Evolutionary conservation across 75 land plant genomes (phyloP), one percentile per base, ranked within the genome.

Genomic region (Pinus taeda): DNA sequence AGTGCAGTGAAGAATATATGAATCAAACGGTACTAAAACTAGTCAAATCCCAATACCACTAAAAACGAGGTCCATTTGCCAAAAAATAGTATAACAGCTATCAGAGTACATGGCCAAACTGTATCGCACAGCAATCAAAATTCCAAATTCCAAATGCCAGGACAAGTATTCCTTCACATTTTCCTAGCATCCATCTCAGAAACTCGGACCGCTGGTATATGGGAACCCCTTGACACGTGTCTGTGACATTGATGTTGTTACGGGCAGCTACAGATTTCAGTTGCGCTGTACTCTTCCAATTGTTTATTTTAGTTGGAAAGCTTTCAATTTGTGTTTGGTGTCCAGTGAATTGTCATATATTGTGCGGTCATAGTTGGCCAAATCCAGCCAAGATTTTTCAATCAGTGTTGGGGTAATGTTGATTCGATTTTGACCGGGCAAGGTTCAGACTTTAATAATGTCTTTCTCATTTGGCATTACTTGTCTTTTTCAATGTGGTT

Each of bases 211-310:
- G 55, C 12, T 49, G 55, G 55, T 49, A 9, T 1, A 11, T 49
- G 12, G 55, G 11, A 49, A 9, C 55, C 55, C 55, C 55, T 49
- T 49, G 72, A 69, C 72, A 69, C 72, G 17, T 39, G 72, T 36
- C 72, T 20, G 72, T 69, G 49, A 69, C 72, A 8, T 42, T 37
- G 42, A 45, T 20, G 39, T 69, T 69, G 72, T 69, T 69, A 69
- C 53, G 72, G 53, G 53, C 72, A 0, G 49, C 42, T 42, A 21
- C 72, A 39, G 55, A 21, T 39, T 69, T 69, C 49, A 20, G 72
- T 69, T 39, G 22, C 72, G 33, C 69, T 65, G 69, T 65, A 6
- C 20, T 33, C 69, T 65, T 65, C 20, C 33, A 65, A 37, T 30
- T 65, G 36, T 17, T 24, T 22, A 30, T 65, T 30, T 65, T 65